These are phyloP conservation scores for Yamadazyma trypodendri DNA, from an alignment of 1,139 yeast species.

Conservation along the genomic window DNA sequence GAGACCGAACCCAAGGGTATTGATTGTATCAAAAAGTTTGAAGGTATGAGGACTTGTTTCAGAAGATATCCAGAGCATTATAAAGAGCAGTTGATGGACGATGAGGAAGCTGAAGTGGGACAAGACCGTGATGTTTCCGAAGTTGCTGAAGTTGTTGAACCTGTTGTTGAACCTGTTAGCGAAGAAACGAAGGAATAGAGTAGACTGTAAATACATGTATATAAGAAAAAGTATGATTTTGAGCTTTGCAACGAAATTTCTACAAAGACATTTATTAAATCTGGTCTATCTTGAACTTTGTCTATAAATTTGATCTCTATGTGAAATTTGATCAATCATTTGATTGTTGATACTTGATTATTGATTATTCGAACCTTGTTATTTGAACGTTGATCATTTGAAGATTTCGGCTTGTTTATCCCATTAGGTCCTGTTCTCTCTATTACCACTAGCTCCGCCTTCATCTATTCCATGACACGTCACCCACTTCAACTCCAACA, in stretches of 20 bases:
- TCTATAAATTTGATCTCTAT: not conserved
- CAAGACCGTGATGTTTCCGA: slow-evolving; percentile 4
- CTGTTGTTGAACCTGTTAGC: slow-evolving; percentile 6
- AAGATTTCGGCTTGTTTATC: too few relatives aligned
- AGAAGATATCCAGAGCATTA: slow-evolving; percentile 91
- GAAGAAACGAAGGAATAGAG: not conserved
- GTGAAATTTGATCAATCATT: too few relatives aligned
- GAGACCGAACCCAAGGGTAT: slow-evolving; percentile 96
- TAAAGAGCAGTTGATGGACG: slow-evolving; percentile 85
- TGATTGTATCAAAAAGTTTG: slow-evolving; percentile 91
- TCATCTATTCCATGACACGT: too few relatives aligned
- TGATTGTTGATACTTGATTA: too few relatives aligned
- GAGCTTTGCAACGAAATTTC: not conserved
- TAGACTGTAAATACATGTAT: slow-evolving; percentile 8
- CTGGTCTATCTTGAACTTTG: slow-evolving; percentile 7
- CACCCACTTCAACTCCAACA: not conserved
- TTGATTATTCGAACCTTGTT: too few relatives aligned
- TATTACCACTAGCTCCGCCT: too few relatives aligned
- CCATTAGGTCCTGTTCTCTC: too few relatives aligned
- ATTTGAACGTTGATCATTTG: too few relatives aligned
- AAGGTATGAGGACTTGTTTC: slow-evolving; percentile 93
- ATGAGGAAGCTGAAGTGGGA: slow-evolving; percentile 57
- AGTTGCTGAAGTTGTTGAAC: slow-evolving; percentile 7
- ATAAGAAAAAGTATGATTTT: slow-evolving; percentile 2
- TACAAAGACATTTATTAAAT: too few relatives aligned